These are phyloP conservation scores for Pichia deserticola DNA, from an alignment of 805 yeast species.

Conservation along the genomic window DNA sequence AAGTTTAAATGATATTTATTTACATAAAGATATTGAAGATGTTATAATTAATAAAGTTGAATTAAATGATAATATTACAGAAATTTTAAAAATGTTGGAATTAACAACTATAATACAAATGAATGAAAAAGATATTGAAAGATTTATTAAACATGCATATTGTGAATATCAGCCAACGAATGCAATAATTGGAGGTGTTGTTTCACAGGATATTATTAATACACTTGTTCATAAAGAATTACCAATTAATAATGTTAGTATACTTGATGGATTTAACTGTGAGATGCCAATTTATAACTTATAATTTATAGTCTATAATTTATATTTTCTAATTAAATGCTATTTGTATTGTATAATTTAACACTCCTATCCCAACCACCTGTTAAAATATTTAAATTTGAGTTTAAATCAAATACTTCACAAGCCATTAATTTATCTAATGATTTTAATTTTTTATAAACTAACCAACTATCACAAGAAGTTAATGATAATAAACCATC, in stretches of 20 bases:
- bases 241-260: conserved; percentile 74
- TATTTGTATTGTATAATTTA: conserved; percentile 34
- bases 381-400: conserved; percentile 39
- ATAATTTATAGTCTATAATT: background rate
- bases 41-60: conserved; percentile 18
- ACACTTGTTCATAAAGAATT: conserved; percentile 64
- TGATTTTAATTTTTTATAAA: conserved; percentile 44
- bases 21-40: conserved; percentile 13
- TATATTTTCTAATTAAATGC: background rate
- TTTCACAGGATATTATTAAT: conserved; percentile 88
- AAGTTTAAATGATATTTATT: conserved; percentile 25
- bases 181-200: conserved; percentile 82
- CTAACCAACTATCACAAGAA: conserved; percentile 66
- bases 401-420: conserved; percentile 39
- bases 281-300: conserved; percentile 69
- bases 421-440: conserved; percentile 68
- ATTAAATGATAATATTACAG: conserved; percentile 25
- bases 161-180: conserved; percentile 77
- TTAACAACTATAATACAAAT: conserved; percentile 38
- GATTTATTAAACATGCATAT: conserved; percentile 40
- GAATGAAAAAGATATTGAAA: conserved; percentile 28
- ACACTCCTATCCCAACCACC: conserved; percentile 84
- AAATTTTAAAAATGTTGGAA: conserved; percentile 33
- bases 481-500: conserved; percentile 61
- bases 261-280: conserved; percentile 64